Conservation (phyloP, 106 monocot genomes). For the Dendrobium officinale region DNA sequence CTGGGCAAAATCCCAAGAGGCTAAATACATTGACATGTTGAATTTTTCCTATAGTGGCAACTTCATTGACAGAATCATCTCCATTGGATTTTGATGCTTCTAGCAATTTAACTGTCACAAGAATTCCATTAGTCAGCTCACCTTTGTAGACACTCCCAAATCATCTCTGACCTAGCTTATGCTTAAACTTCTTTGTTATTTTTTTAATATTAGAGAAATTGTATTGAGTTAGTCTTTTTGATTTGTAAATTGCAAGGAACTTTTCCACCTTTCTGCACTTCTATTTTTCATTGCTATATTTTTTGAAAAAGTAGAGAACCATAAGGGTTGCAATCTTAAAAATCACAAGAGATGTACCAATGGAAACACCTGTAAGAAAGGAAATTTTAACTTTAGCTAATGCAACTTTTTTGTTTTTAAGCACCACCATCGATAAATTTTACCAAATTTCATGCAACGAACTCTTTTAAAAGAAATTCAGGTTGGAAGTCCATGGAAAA, state of each 20-base stretch:
- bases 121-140: constrained; percentile 10
- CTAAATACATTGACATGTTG: neutral
- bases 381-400: no score
- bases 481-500: no score
- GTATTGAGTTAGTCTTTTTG: neutral
- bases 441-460: no score
- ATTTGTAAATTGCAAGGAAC: constrained; percentile 11
- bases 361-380: no score
- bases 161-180: constrained; percentile 10
- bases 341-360: no score
- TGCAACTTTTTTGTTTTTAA: no score
- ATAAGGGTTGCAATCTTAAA: no score
- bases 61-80: constrained; percentile 11
- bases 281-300: neutral
- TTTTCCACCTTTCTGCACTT: constrained; percentile 1
- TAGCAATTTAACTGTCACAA: constrained; percentile 7
- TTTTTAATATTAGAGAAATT: constrained; percentile 5
- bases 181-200: constrained; percentile 9
- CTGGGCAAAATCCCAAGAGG: no score
- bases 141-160: constrained; percentile 16
- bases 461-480: no score
- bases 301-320: no score
- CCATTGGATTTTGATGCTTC: neutral
- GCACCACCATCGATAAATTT: no score
- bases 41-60: constrained; percentile 8